phyloP scores from a whole-genome alignment of 371 early-diverging fungal genomes.

The Syncephalis plumigaleata region DNA sequence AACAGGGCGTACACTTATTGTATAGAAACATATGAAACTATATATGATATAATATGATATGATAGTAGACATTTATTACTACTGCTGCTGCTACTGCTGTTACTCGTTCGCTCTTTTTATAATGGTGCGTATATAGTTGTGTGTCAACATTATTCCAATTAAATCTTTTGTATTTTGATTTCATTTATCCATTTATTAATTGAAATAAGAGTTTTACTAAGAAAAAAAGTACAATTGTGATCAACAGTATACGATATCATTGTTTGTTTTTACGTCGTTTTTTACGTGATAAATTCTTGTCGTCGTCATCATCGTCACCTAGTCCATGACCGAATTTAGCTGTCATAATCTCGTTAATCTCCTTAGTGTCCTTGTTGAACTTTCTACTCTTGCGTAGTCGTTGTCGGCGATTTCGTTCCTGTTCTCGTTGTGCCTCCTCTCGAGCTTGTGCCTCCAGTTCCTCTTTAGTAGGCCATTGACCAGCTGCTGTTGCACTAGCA shows the following conservation, averaged over 20 bases:
- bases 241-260: too few species aligned
- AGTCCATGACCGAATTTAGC: constrained; percentile 29
- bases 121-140: too few species aligned
- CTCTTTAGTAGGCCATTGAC: constrained; percentile 37
- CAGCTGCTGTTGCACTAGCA: neutral
- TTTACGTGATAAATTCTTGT: neutral
- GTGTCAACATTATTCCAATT: too few species aligned
- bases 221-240: too few species aligned
- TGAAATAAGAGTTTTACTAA: too few species aligned
- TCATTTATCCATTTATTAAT: too few species aligned
- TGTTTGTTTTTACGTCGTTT: neutral
- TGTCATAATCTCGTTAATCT: constrained; percentile 41
- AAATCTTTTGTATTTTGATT: neutral
- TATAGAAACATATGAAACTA: too few species aligned
- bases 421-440: constrained; percentile 59
- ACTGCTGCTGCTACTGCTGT: too few species aligned
- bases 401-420: constrained; percentile 20
- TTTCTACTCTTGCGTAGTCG: constrained; percentile 33
- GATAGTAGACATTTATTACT: too few species aligned
- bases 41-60: too few species aligned
- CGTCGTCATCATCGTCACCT: neutral
- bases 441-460: constrained; percentile 59
- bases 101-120: too few species aligned
- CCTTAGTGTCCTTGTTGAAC: constrained; percentile 43
- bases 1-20: constrained; percentile 20